phyloP scores from a whole-genome alignment of 768 basidiomycete genomes.

The Rhodotorula babjevae region DNA sequence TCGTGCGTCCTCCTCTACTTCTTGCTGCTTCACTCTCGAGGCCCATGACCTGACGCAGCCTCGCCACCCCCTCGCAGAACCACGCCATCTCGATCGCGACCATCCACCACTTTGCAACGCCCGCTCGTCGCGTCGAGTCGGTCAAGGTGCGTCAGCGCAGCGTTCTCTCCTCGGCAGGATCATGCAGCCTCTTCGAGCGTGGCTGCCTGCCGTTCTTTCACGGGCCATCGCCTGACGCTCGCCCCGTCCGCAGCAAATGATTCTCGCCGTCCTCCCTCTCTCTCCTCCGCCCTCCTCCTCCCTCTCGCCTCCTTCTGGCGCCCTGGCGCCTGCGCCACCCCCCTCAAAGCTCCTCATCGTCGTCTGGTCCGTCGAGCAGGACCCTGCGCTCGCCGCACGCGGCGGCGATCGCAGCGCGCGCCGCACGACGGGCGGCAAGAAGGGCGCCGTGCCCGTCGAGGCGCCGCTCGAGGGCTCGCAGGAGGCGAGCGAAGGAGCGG shows the following conservation, averaged over 20 bases:
- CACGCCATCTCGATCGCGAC: constrained; percentile 96
- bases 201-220: no score
- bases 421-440: constrained; percentile 17
- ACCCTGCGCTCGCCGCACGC: constrained; percentile 44
- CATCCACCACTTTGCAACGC: constrained; percentile 87
- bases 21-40: no score
- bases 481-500: no score
- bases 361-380: constrained; percentile 96
- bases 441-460: constrained; percentile 15
- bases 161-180: not conserved
- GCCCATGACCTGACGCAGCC: no score
- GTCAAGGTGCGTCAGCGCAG: constrained; percentile 57
- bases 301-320: constrained; percentile 50
- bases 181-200: no score
- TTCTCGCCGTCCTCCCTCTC: constrained; percentile 39
- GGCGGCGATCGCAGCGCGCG: constrained; percentile 24
- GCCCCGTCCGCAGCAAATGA: constrained; percentile 20
- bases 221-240: no score
- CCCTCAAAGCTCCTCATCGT: constrained; percentile 63
- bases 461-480: not conserved
- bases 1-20: constrained; percentile 53
- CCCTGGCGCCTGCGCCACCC: constrained; percentile 36
- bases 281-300: constrained; percentile 34
- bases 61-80: constrained; percentile 56
- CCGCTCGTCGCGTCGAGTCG: constrained; percentile 63